Percentiles rank a stretch among this genome's conserved stretches.
phyloP scores from a whole-genome alignment of 2,329 filamentous ascomycete genomes.

The Gaeumannomyces sp. region DNA sequence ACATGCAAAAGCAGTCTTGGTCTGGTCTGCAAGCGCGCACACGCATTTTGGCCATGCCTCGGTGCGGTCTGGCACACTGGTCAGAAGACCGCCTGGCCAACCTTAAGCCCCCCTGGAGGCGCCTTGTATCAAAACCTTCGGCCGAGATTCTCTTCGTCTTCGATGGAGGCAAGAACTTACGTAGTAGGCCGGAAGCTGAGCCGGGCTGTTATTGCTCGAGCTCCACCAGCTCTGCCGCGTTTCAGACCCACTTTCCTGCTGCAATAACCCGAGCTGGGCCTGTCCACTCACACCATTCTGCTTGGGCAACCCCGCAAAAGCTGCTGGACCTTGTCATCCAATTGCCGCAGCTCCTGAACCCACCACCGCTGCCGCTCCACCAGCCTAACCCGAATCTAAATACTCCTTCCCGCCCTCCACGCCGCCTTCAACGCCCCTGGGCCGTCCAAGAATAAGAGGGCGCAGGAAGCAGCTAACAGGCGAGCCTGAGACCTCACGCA shows the following conservation, averaged over 20 bases:
- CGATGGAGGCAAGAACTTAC: not conserved
- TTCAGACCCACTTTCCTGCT: not conserved
- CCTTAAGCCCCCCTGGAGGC: not conserved
- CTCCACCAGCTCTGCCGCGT: not conserved
- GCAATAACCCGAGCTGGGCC: not conserved
- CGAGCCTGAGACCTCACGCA: not conserved
- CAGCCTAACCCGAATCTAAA: not conserved
- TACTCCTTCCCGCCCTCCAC: not conserved
- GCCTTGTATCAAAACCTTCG: not conserved
- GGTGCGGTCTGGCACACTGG: not conserved
- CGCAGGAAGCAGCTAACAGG: not conserved
- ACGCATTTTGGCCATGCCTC: not conserved
- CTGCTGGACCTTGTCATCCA: not conserved
- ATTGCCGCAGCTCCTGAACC: not conserved
- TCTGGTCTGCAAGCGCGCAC: not conserved
- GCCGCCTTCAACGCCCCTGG: not conserved
- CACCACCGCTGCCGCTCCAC: not conserved
- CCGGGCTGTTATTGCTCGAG: not conserved
- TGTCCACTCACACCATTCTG: slow-evolving; percentile 1
- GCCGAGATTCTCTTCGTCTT: not conserved
- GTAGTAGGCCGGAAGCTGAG: not conserved
- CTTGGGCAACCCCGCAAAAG: not conserved
- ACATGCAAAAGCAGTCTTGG: not conserved
- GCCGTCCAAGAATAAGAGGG: not conserved
- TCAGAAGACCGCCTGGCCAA: not conserved